Evolutionary conservation across 768 basidiomycete genomes (phyloP).

Genomic region (Podaxis sp.): DNA sequence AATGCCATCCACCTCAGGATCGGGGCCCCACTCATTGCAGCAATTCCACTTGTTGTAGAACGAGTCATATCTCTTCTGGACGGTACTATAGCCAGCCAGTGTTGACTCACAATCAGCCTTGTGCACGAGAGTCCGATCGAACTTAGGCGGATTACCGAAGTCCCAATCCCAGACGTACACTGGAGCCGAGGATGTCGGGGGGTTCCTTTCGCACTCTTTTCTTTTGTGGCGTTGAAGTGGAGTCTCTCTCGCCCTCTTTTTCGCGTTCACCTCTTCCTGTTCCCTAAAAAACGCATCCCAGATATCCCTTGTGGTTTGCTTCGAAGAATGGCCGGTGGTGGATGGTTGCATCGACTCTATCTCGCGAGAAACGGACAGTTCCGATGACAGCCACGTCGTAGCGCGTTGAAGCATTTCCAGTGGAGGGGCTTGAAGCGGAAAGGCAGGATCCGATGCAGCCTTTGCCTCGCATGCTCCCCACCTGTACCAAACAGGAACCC

Average conservation of each 20-base stretch:
- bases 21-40: neutral
- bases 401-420: neutral
- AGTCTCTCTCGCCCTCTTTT: neutral
- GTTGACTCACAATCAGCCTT: neutral
- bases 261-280: neutral
- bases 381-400: neutral
- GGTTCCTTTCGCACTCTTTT: no score
- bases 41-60: slow-evolving; percentile 11
- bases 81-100: neutral
- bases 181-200: neutral
- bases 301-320: neutral
- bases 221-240: neutral
- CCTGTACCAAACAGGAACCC: neutral
- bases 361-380: no score
- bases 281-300: neutral
- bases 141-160: neutral
- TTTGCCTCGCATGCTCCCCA: neutral
- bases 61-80: slow-evolving; percentile 1
- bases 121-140: neutral
- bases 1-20: neutral
- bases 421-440: neutral
- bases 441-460: neutral
- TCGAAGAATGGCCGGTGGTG: neutral
- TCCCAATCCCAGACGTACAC: neutral
- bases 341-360: neutral